Evolutionary conservation across 73 alveolate genomes (phyloP).

Genomic region (Tetrahymena elliotti): DNA sequence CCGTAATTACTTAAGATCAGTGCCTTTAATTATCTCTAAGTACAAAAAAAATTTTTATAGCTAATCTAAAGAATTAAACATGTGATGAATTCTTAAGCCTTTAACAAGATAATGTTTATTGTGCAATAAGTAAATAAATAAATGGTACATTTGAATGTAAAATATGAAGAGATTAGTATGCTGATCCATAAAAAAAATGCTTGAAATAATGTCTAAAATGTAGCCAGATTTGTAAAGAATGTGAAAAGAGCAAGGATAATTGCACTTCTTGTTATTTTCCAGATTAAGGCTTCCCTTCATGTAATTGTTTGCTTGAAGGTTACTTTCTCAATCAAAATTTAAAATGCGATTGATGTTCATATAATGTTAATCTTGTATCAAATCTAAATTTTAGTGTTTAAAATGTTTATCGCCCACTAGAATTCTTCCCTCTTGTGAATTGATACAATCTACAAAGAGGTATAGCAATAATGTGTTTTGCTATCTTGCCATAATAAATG

Average conservation of each 20-base stretch:
- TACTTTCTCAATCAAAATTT: too few relatives aligned
- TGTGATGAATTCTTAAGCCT: background rate
- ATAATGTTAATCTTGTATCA: background rate
- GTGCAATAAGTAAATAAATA: background rate
- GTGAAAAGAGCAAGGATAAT: background rate
- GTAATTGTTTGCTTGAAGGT: background rate
- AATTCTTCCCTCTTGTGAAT: background rate
- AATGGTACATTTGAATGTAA: background rate
- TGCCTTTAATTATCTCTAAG: background rate
- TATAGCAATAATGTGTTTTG: background rate
- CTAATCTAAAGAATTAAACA: background rate
- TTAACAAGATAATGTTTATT: background rate
- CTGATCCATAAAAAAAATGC: background rate
- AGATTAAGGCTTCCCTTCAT: background rate
- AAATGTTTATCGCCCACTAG: background rate
- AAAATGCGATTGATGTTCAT: background rate
- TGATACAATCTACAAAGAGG: background rate
- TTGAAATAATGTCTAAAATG: too few relatives aligned
- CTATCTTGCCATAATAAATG: background rate
- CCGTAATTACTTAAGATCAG: background rate
- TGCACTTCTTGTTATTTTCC: background rate
- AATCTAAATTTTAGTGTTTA: background rate
- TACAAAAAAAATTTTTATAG: background rate
- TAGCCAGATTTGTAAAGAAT: too few relatives aligned
- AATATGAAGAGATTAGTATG: background rate